phyloP scores from a whole-genome alignment of 768 basidiomycete genomes.

The Brasilioporus rufonigricans region DNA sequence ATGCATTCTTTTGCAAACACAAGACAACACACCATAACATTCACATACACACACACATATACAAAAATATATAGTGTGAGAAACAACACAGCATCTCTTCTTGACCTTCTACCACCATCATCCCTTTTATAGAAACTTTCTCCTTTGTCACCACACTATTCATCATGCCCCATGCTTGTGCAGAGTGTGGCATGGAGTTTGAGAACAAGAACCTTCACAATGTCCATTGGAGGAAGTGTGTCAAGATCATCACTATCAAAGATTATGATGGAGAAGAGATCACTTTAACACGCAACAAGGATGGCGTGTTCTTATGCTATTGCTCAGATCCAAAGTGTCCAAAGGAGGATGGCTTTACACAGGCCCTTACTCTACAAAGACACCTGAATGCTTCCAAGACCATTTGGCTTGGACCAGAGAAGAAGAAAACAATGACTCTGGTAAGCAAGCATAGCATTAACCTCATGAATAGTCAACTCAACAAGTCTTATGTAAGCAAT shows the following conservation, averaged over 20 bases:
- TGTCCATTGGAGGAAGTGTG: background rate
- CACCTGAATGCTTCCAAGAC: background rate
- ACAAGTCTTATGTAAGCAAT: no score
- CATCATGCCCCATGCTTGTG: background rate
- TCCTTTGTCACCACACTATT: background rate
- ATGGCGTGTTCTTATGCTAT: background rate
- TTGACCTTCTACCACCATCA: background rate
- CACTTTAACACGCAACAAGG: background rate
- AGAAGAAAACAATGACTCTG: no score
- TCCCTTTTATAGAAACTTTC: no score
- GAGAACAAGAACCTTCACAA: background rate
- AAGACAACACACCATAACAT: no score
- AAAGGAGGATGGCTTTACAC: background rate
- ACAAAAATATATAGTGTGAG: no score
- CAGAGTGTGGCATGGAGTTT: background rate
- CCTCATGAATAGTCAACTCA: no score
- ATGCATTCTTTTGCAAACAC: no score
- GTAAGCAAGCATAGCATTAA: background rate
- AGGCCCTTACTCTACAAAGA: background rate
- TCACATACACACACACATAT: no score
- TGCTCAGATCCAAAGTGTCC: background rate
- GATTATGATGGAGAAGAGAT: background rate
- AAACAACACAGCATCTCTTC: no score
- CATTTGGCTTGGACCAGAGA: background rate
- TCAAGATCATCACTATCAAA: background rate